phyloP scores from a whole-genome alignment of 345 rosid genomes.

The Linum usitatissimum region DNA sequence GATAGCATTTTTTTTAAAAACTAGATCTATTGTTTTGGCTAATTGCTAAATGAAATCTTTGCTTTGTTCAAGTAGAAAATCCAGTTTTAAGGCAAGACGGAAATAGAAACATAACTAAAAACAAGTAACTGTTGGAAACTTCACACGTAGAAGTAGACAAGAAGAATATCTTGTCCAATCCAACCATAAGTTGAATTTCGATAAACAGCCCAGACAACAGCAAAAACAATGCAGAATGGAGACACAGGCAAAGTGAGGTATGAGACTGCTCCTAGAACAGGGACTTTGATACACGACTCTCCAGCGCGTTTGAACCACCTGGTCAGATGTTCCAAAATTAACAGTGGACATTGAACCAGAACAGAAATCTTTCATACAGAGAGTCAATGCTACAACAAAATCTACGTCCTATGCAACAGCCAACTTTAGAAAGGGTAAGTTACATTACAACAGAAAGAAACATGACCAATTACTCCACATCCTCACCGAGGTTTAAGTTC shows the following conservation, averaged over 20 bases:
- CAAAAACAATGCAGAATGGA: conserved; percentile 84
- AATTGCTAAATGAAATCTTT: not conserved
- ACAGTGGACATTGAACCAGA: conserved; percentile 4
- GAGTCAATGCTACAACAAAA: conserved; percentile 3
- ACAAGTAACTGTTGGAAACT: conserved; percentile 3
- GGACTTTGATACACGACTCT: conserved; percentile 66
- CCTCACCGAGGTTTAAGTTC: not conserved
- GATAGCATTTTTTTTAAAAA: not conserved
- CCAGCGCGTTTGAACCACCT: conserved; percentile 78
- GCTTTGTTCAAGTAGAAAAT: too few relatives aligned
- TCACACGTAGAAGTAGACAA: not conserved
- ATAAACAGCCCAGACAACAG: conserved; percentile 84
- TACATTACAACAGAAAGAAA: not conserved
- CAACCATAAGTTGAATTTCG: conserved; percentile 60
- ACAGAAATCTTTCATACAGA: not conserved
- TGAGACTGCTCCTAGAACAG: conserved; percentile 77
- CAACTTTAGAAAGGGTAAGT: not conserved
- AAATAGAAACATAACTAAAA: conserved; percentile 8
- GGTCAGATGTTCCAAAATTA: conserved; percentile 14
- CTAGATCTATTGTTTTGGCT: not conserved
- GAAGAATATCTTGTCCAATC: conserved; percentile 95
- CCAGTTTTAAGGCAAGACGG: not conserved
- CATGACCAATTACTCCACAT: not conserved
- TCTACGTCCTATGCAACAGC: not conserved
- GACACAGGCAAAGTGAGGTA: conserved; percentile 75